Evolutionary conservation across 352 stramenopile species (phyloP), one percentile per base, ranked within the genome.

Genomic region (Phytophthora vignae): DNA sequence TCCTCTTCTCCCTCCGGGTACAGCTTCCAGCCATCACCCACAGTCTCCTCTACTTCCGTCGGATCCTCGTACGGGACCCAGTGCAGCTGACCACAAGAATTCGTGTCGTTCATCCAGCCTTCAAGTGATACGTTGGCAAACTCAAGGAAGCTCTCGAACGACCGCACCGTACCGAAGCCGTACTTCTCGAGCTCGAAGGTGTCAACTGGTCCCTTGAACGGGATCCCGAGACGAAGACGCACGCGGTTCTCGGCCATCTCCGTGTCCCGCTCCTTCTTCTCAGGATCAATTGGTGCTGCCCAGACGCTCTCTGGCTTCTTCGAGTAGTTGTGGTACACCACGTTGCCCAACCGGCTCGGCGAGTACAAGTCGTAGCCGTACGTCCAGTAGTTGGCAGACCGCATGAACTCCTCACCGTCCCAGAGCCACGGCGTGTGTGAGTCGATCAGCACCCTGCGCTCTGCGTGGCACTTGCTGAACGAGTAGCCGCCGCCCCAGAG

Each of bases 401-500:
- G 80, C 64, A 91, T 38, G 55, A 91, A 91, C 46, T 91, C 84
- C 46, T 91, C 82, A 25, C 84, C 82, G 50, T 91, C 84, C 61
- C 84, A 91, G 36, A 91, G 82, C 84, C 84, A 91, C 14, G 90
- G 75, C 22, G 85, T 93, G 59, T 93, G 88, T 21, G 85, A 87
- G 50, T 95, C 88, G 2, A 95, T 73, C 0, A 69, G 74, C 25
- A 90, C 85, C 7, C 81, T 83, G 2, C 75, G 78, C 68, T 95
- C 88, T 5, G 85, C 86, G 65, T 95, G 85, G 54, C 87, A 95
- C 64, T 95, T 95, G 68, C 80, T 84, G 64, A 93, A 95, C 14
- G 83, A 92, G 7, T 90, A 83, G 21, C 88, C 88, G 3, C 83
- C 88, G 33, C 84, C 88, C 85, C 88, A 95, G 2, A 95, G 60